These are phyloP conservation scores for Rubia tinctorum DNA, from an alignment of 305 asterid genomes.

Conservation along the genomic window DNA sequence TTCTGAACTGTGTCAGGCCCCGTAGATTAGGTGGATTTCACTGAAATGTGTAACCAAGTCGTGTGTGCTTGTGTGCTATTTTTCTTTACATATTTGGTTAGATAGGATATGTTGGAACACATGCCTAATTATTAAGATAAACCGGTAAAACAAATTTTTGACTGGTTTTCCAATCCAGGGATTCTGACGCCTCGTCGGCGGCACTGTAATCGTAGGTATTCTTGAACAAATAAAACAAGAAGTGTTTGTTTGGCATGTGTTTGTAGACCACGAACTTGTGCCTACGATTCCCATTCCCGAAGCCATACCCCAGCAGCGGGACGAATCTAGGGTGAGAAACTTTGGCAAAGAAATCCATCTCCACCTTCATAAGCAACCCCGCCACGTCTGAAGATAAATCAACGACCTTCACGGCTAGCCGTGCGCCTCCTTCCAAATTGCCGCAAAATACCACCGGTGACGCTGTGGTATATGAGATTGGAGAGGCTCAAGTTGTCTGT, in stretches of 20 bases:
- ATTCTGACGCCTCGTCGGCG: no score
- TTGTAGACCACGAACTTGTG: conserved; percentile 41
- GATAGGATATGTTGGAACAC: no score
- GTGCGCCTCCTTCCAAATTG: conserved; percentile 55
- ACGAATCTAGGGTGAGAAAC: conserved; percentile 69
- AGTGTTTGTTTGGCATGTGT: conserved; percentile 20
- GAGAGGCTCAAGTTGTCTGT: conserved; percentile 45
- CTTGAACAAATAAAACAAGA: no score
- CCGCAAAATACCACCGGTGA: conserved; percentile 71
- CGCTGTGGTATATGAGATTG: conserved; percentile 57
- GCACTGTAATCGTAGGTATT: no score
- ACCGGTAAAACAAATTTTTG: no score
- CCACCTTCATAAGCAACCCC: conserved; percentile 34
- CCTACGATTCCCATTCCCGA: conserved; percentile 57
- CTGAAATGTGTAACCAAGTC: no score
- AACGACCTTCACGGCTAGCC: conserved; percentile 55
- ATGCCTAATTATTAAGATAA: no score
- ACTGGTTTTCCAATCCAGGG: no score
- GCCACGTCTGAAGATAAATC: conserved; percentile 14
- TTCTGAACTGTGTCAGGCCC: no score
- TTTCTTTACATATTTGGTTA: no score
- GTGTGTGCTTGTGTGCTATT: no score
- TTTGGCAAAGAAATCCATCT: conserved; percentile 46
- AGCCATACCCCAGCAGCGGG: conserved; percentile 73
- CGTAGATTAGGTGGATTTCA: no score